Base-by-base conservation (phyloP, 192 early-diverging fungal species). In the Coemansia sp. region DNA sequence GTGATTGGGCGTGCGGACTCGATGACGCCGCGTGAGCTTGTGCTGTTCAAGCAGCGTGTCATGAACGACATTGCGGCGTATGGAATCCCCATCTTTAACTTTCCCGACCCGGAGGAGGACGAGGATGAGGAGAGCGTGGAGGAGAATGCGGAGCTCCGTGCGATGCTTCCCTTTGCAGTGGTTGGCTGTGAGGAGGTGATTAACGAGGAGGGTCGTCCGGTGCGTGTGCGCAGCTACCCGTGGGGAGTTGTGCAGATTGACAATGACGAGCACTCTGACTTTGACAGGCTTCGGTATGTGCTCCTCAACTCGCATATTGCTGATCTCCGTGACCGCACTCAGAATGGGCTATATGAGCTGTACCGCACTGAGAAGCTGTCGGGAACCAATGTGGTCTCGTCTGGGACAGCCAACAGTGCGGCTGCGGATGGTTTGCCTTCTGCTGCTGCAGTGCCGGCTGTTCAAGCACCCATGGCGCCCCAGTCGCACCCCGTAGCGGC, bases 101-200 rank as follows among this genome's bases (percentile, higher is more conserved):
- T 99, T 83, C 97, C 97, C 43, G 89, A 89, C 63, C 89, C 95
- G 57, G 87, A 88, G 19, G 95, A 99, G 58, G 97, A 97, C 70
- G 97, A 97, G 70, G 97, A 98, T 64, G 97, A 99, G 74, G 97
- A 99, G 68, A 97, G 92, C 2, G 86, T 93, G 44, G 97, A 99
- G 74, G 95, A 99, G 80, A 99, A 97, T 83, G 87, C 91, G 53
- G 95, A 96, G 82, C 84, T 99, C 58, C 83, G 95, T 63, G 78
- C 82, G 19, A 82, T 93, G 75, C 79, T 99, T 64, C 97, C 97
- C 29, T 99, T 99, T 70, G 88, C 95, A 0, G 86, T 97, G 14
- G 93, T 99, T 61, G 97, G 95, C 24, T 92, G 93, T 70, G 97
- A 99, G 62, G 89, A 96, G 53, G 81, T 91, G 35, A 80, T 90